phyloP scores from a whole-genome alignment of 2,329 filamentous ascomycete genomes.

The Hirsutella rhossiliensis region DNA sequence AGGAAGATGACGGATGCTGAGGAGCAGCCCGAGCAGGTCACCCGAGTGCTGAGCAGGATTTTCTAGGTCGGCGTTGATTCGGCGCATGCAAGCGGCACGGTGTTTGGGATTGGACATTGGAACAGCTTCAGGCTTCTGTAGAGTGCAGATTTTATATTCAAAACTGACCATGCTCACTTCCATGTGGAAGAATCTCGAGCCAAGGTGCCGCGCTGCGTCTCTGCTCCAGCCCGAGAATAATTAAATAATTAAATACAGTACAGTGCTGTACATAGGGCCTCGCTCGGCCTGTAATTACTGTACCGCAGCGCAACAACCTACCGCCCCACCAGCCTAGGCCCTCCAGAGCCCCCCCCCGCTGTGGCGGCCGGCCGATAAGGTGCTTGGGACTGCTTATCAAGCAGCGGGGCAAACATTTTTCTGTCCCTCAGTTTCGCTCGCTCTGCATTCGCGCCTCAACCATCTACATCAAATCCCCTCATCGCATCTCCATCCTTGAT shows the following conservation, averaged over 20 bases:
- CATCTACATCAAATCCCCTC: background rate
- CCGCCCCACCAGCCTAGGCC: too few relatives aligned
- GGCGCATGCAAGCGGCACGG: background rate
- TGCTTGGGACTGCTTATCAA: conserved; percentile 20
- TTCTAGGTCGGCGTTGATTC: conserved; percentile 27
- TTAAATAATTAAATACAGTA: too few relatives aligned
- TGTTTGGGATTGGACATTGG: background rate
- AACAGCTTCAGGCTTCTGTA: background rate
- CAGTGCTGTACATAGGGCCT: too few relatives aligned
- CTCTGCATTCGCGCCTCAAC: background rate
- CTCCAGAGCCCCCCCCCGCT: background rate
- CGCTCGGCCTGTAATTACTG: too few relatives aligned
- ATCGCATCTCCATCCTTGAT: background rate
- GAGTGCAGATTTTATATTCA: too few relatives aligned
- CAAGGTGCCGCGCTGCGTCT: too few relatives aligned
- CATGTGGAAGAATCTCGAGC: too few relatives aligned
- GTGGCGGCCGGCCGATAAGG: conserved; percentile 13
- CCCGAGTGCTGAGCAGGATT: conserved; percentile 51
- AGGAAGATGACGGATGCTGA: conserved; percentile 31
- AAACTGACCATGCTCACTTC: too few relatives aligned
- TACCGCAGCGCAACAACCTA: too few relatives aligned
- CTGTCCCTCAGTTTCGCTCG: background rate
- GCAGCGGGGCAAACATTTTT: conserved; percentile 25
- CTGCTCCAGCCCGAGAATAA: too few relatives aligned
- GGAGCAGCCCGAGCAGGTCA: conserved; percentile 42